Evolutionary conservation across 1,139 yeast genomes (phyloP).

Genomic region (Kodamaea ohmeri): DNA sequence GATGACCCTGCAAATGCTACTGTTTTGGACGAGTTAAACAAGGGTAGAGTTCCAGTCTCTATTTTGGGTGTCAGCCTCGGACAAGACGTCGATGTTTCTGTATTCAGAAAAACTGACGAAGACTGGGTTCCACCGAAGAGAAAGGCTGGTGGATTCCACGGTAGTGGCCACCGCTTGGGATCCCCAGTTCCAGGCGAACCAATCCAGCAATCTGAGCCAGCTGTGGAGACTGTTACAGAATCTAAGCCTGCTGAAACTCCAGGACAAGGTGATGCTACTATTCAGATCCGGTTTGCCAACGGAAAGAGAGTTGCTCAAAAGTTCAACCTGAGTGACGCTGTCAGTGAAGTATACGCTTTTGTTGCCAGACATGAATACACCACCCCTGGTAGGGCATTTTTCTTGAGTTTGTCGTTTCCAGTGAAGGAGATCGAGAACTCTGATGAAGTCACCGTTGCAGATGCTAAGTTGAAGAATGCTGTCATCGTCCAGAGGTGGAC

Average conservation of each 20-base stretch:
- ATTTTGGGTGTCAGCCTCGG: conserved; percentile 81
- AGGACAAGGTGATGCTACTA: conserved; percentile 65
- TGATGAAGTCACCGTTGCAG: conserved; percentile 52
- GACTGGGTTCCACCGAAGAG: conserved; percentile 74
- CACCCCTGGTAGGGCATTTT: conserved; percentile 49
- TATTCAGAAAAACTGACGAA: conserved; percentile 77
- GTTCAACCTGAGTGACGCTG: conserved; percentile 64
- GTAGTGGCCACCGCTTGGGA: conserved; percentile 87
- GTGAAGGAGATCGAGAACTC: conserved; percentile 66
- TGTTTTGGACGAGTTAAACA: conserved; percentile 74
- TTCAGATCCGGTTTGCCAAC: conserved; percentile 83
- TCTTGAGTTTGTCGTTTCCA: conserved; percentile 81
- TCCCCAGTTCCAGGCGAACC: conserved; percentile 79
- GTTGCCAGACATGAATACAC: conserved; percentile 49
- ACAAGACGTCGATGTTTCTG: conserved; percentile 94
- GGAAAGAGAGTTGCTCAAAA: conserved; percentile 69
- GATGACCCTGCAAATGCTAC: conserved; percentile 86
- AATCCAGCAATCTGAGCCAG: conserved; percentile 13
- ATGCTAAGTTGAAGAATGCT: conserved; percentile 76
- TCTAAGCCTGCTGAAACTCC: conserved; percentile 20
- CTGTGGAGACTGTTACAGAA: conserved; percentile 2
- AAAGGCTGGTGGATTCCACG: conserved; percentile 67
- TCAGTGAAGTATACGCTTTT: conserved; percentile 67
- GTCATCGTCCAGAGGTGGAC: conserved; percentile 89
- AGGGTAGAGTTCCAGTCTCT: conserved; percentile 91